Base-by-base conservation (phyloP, 2,329 filamentous ascomycete species). In the Tolypocladium tundrense region DNA sequence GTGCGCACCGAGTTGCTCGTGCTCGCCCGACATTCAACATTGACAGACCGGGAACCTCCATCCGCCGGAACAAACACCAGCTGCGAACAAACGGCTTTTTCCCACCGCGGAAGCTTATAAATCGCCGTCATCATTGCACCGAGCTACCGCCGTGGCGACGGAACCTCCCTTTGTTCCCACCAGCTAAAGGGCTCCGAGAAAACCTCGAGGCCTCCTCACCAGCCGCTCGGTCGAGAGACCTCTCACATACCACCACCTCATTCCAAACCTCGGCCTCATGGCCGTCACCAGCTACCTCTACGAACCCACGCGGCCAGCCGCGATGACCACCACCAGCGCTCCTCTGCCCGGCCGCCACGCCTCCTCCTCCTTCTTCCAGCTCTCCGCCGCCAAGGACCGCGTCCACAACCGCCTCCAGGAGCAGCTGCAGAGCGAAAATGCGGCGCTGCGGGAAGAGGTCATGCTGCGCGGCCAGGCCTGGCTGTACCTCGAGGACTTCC, bases 401-500 rank as follows among this genome's bases (percentile, higher is more conserved):
- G 61, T 59, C 53, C 64, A 61, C 51, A 59, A 55, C 24, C 61
- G 64, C 14, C 40, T 64, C n/a, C 45, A 60, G n/a, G 61, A 64
- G 57, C 57, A 64, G 41, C 59, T 58, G 42, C 41, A 57, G 43
- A 57, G 60, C 33, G 61, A 64, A 48, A 59, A 63, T 8, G 62
- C 63, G n/a, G 66, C 66, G 31, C 63, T 67, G 42, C 64, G 71
- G 57, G 68, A 67, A 40, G 65, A 71, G 39, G 68, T 67, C 45
- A 64, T 62, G 10, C 68, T 69, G 35, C 67, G 67, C 55, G 63
- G 63, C 37, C 65, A 67, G 57, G 71, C 71, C 7, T 66, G 61
- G 61, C 61, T 69, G 56, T 73, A 69, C 60, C 65, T 73, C 58
- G 58, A 65, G 43, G 64, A 65, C 56, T 73, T 70, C 55, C 60